Evolutionary conservation across 2,329 filamentous ascomycete genomes (phyloP), one percentile per base, ranked within the genome.

Genomic region (Botrytis medusae): DNA sequence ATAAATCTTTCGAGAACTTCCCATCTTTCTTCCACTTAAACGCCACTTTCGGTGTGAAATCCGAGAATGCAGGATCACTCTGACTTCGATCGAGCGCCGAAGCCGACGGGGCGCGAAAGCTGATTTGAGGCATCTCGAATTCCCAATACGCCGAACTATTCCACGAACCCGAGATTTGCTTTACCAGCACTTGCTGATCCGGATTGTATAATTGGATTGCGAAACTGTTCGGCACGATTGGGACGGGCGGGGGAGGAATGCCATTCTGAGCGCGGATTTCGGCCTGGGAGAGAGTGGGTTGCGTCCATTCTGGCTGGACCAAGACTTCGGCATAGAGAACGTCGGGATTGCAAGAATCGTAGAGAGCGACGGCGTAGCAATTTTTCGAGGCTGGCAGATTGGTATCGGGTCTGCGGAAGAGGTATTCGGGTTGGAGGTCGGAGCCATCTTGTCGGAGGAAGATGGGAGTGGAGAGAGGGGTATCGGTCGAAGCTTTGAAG

Each of bases 21-120:
- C 94, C 91, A 82, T 98, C 95, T 79, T 91, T 92, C 82, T 93
- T 93, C 95, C 95, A 98, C 61, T 89, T 91, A 80, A 98, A 97
- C 78, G 91, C 88, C 75, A 97, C 86, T 79, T 93, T 93, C 6
- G 95, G 94, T 0, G 90, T 89, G 42, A 87, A 78, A 80, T 90
- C 84, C 75, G 82, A 86, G 69, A 76, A 78, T 79, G 85, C 75
- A 0, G 90, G 88, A 77, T 92, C 89, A 74, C 84, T 87, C 77
- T 90, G 87, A 48, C 90, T 91, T 67, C 91, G 89, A 81, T 98
- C 96, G 62, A 99, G 85, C 67, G 88, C 88, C 57, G 93, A 96
- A 1, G 87, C 85, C 20, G 93, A 97, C 0, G 96, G 96, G 72
- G 90, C 86, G 44, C 92, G 89, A 81, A 99, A 99, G 40, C 91